Evolutionary conservation across 495 filamentous ascomycete genomes (phyloP), one percentile per base, ranked within the genome.

Genomic region (Alectoria sarmentosa): DNA sequence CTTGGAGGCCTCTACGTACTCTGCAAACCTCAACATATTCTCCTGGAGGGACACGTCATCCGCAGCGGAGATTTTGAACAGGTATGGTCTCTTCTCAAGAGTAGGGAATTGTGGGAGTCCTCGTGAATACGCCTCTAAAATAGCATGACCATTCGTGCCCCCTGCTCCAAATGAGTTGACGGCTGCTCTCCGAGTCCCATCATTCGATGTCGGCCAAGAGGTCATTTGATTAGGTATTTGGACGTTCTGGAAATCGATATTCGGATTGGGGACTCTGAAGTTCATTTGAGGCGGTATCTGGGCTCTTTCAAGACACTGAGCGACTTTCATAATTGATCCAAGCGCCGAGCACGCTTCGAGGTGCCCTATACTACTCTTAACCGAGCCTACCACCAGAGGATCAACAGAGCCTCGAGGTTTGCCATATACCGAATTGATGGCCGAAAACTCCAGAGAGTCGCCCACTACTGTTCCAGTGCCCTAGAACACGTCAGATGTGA

Each of bases 221-320:
- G 49, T 48, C 17, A 63, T 44, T 13, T 23, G 15, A 1, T 17
- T 66, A 9, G 66, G 57, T 23, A 69, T 49, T 7, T 63, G 19
- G 8, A 69, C 32, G 32, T 44, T 32, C 11, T 28, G 39, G 57
- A 66, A 65, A 69, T 70, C 71, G 66, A 76, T 7, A 32, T 64
- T 26, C 28, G 60, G 23, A 60, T 42, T 63, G 37, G 55, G 37
- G 26, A 69, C 70, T 15, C 67, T 69, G 46, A 75, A 80, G 23
- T 78, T 73, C 59, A 73, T 73, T 49, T 77, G 73, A 6, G 75
- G 70, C 10, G 74, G 67, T 5, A 76, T 70, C 15, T 70, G 67
- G 26, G 79, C 80, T 67, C 80, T 79, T 62, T 88, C 82, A 39
- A 88, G 71, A 76, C 83, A 83, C 56, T 86, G 63, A n/a, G 77